These are phyloP conservation scores for Hibiscus mutabilis DNA, from an alignment of 345 rosid species.

Conservation along the genomic window DNA sequence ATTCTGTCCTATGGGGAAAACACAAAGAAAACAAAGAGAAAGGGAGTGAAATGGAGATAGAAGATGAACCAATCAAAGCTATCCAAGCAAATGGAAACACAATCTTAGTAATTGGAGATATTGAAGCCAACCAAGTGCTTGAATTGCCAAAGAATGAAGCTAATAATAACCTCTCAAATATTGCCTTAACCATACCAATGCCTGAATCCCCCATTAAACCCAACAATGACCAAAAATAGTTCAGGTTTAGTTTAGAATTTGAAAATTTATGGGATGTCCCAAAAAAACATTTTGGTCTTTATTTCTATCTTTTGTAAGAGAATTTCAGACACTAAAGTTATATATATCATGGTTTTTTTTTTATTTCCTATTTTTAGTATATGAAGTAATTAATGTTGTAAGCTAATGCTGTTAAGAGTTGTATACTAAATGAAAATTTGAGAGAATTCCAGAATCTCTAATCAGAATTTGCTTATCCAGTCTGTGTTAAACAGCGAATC, in stretches of 20 bases:
- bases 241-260: constrained; percentile 6
- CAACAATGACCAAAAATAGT: constrained; percentile 16
- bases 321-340: no score
- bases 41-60: constrained; percentile 3
- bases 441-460: no score
- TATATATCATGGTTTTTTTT: no score
- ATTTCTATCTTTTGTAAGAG: no score
- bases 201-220: constrained; percentile 24
- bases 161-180: constrained; percentile 16
- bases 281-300: no score
- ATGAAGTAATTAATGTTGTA: no score
- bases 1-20: constrained; percentile 83
- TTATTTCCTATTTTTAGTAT: no score
- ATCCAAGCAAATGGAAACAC: constrained; percentile 27
- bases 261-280: constrained; percentile 8
- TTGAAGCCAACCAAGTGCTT: constrained; percentile 32
- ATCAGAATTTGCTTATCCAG: no score
- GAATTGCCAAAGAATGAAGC: not conserved
- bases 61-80: constrained; percentile 30
- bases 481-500: no score
- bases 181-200: constrained; percentile 31
- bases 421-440: no score
- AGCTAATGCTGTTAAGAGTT: no score
- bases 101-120: constrained; percentile 18
- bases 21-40: constrained; percentile 55